Evolutionary conservation across 2,329 filamentous ascomycete species (phyloP), one percentile per base, ranked within the genome.

Genomic region (Dactylellina drechsleri): DNA sequence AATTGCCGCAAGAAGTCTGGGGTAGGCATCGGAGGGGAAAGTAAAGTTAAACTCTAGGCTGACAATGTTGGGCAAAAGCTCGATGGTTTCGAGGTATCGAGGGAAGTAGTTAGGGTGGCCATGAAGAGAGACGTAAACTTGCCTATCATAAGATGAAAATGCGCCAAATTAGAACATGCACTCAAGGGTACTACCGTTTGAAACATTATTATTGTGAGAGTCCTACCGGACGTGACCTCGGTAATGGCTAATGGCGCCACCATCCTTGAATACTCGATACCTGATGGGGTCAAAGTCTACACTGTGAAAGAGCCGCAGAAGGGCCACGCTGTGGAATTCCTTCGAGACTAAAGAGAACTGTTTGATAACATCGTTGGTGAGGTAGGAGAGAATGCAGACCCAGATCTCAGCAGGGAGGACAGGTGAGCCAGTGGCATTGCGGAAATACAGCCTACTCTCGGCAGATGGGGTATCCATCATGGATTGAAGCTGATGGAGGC

Each of bases 321-420:
- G 15, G 3, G 53, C 53, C 4, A 18, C 2, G 10, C n/a, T n/a
- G 10, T 56, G 53, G n/a, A 10, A 36, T 6, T 6, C 18, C 28
- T 56, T 56, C 4, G 53, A 40, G 13, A 56, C 28, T n/a, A 56
- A 18, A 23, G 53, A 36, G n/a, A 56, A 56, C 12, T 40, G n/a
- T 10, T 56, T 56, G 13, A 56, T 41, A 26, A 15, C 40, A n/a
- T 56, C 53, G n/a, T 56, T 56, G 26, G 26, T 13, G 26, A 56
- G 26, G 18, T 56, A 56, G 53, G 18, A 56, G 28, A 56, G 18
- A 15, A 56, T 56, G 2, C 13, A 36, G 26, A 56, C 15, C 26
- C 53, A 36, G 13, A 56, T 56, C 18, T 56, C 53, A 4, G 31
- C 26, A 2, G 53, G 53, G 8, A 56, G 26, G 53, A 15, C 6